Percentiles rank a stretch among this genome's conserved stretches.
These are phyloP conservation scores for Alternaria ventricosa DNA, from an alignment of 2,329 filamentous ascomycete genomes.

Conservation along the genomic window DNA sequence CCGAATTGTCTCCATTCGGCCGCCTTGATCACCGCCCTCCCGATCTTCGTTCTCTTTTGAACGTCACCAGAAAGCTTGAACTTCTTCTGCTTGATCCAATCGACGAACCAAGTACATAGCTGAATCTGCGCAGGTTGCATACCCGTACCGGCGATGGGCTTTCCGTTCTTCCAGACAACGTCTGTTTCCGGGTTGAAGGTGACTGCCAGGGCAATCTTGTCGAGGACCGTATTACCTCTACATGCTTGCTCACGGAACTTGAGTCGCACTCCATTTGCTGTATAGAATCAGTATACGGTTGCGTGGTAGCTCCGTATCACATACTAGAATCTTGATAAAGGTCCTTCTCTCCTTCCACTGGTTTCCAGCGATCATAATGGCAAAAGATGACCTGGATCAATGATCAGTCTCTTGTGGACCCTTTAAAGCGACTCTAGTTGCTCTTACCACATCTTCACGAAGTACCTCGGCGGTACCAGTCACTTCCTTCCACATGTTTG, in stretches of 20 bases:
- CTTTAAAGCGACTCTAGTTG: neutral
- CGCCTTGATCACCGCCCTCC: slow-evolving; percentile 3
- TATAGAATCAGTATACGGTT: neutral
- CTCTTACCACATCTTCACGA: slow-evolving; percentile 8
- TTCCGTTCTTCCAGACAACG: too few species aligned
- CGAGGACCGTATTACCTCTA: neutral
- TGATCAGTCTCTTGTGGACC: neutral
- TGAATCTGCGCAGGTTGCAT: slow-evolving; percentile 15
- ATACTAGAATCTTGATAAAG: neutral
- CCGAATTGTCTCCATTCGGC: neutral
- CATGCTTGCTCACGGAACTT: neutral
- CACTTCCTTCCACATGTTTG: slow-evolving; percentile 1
- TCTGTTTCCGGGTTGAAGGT: slow-evolving; percentile 1
- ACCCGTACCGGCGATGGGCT: neutral
- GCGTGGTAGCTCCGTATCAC: neutral
- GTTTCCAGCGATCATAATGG: slow-evolving; percentile 6
- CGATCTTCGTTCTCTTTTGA: slow-evolving; percentile 4
- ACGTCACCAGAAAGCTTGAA: slow-evolving; percentile 6
- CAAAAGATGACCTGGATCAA: slow-evolving; percentile 10
- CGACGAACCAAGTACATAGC: slow-evolving; percentile 20
- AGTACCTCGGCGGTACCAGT: neutral
- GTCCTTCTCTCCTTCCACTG: neutral
- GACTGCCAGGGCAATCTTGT: neutral
- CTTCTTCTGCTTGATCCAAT: slow-evolving; percentile 14
- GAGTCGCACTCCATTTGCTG: neutral